phyloP scores from a whole-genome alignment of 257 asterid genomes.

The Plantago major region DNA sequence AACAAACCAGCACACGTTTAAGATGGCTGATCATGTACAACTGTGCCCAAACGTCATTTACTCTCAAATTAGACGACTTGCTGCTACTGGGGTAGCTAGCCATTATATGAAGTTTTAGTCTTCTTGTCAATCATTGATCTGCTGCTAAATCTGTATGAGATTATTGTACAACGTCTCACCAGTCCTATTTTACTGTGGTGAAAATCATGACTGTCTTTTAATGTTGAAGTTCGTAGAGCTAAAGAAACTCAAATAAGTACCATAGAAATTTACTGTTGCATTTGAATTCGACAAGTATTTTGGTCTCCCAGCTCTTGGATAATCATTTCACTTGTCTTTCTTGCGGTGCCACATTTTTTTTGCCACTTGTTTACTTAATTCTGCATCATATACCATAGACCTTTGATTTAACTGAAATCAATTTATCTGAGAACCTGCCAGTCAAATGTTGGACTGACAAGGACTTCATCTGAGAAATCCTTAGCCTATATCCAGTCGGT shows the following conservation, averaged over 20 bases:
- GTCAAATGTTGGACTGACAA: too few species aligned
- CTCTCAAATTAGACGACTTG: conserved; percentile 4
- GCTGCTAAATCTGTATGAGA: conserved; percentile 3
- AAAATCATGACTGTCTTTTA: background rate
- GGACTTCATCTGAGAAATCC: too few species aligned
- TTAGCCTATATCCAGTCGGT: too few species aligned
- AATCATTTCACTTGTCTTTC: too few species aligned
- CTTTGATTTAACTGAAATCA: too few species aligned
- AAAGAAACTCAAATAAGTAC: conserved; percentile 14
- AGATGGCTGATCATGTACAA: conserved; percentile 12
- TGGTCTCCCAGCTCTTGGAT: background rate
- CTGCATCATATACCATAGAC: too few species aligned
- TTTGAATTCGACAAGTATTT: background rate
- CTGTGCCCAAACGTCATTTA: background rate
- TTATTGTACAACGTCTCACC: conserved; percentile 7
- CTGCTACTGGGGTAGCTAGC: conserved; percentile 9
- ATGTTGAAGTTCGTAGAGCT: conserved; percentile 12
- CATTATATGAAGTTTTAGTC: conserved; percentile 6
- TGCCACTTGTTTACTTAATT: too few species aligned
- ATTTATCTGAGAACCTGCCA: too few species aligned
- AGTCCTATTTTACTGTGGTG: conserved; percentile 9
- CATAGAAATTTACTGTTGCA: conserved; percentile 4
- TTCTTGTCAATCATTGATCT: conserved; percentile 7
- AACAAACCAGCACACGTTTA: conserved; percentile 55
- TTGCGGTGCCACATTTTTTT: too few species aligned